Evolutionary conservation across 768 basidiomycete genomes (phyloP).

Genomic region (Xanthoconium purpureum): DNA sequence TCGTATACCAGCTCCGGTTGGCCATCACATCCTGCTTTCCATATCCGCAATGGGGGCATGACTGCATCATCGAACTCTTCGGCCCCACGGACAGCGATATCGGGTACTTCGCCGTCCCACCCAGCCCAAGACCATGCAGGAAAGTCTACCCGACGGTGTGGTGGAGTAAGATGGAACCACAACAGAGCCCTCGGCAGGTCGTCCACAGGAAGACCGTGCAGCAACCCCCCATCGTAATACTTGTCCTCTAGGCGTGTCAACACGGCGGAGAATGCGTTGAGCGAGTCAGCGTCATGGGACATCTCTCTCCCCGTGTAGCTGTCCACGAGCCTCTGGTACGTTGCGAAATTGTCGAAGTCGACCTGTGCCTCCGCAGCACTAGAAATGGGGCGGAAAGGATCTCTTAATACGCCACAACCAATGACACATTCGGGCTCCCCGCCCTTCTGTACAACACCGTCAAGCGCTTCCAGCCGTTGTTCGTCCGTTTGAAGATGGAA

Average conservation of each 20-base stretch:
- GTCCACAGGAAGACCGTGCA: constrained; percentile 12
- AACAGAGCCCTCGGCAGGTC: constrained; percentile 9
- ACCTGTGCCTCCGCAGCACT: background rate
- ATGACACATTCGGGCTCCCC: background rate
- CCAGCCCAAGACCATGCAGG: constrained; percentile 13
- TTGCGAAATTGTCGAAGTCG: background rate
- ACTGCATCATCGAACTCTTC: background rate
- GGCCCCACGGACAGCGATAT: background rate
- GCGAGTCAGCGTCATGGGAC: constrained; percentile 8
- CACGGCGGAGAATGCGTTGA: constrained; percentile 16
- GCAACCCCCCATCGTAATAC: constrained; percentile 8
- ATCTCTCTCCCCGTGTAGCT: constrained; percentile 3
- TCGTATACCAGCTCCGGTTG: constrained; percentile 4
- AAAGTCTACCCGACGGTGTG: background rate
- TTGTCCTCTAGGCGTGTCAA: constrained; percentile 2
- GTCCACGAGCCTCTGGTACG: constrained; percentile 5
- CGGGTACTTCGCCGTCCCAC: constrained; percentile 3
- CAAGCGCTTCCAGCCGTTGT: background rate
- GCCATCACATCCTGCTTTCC: constrained; percentile 1
- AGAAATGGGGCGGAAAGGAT: constrained; percentile 9
- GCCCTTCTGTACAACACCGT: background rate
- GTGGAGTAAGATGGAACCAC: constrained; percentile 5
- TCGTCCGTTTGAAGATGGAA: constrained; percentile 10
- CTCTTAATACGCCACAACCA: constrained; percentile 2
- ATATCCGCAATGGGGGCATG: constrained; percentile 9